Conservation (phyloP, 495 filamentous ascomycete genomes). For the Cryomyces antarcticus region DNA sequence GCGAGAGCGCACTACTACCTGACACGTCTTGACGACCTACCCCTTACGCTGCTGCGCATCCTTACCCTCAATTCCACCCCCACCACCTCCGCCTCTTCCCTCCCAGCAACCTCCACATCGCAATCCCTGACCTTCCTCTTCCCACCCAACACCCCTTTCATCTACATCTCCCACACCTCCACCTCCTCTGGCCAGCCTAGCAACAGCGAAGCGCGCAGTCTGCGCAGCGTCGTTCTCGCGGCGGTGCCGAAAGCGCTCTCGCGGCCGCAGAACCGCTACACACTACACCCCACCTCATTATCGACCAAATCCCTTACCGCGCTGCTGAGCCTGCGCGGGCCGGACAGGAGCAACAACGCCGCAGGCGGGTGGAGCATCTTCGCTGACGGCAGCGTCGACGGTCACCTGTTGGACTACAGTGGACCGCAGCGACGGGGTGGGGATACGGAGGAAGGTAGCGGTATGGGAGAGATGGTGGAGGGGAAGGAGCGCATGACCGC, state of each 20-base stretch:
- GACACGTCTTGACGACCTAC: slow-evolving; percentile 36
- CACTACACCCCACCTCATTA: slow-evolving; percentile 41
- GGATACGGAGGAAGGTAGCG: slow-evolving; percentile 5
- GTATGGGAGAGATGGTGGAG: not conserved
- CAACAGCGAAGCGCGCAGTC: slow-evolving; percentile 34
- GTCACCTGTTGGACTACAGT: slow-evolving; percentile 19
- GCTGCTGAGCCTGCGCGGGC: slow-evolving; percentile 42
- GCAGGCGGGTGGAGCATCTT: slow-evolving; percentile 66
- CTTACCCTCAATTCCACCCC: slow-evolving; percentile 26
- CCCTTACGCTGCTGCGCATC: slow-evolving; percentile 52
- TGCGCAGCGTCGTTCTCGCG: slow-evolving; percentile 48
- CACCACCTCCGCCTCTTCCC: slow-evolving; percentile 13
- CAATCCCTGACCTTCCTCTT: slow-evolving; percentile 58
- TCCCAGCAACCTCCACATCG: slow-evolving; percentile 23
- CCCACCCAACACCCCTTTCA: slow-evolving; percentile 51
- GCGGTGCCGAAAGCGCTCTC: slow-evolving; percentile 64
- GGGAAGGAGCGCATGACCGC: too few species aligned
- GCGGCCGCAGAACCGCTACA: slow-evolving; percentile 43
- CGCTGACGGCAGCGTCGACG: slow-evolving; percentile 36
- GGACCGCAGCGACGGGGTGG: slow-evolving; percentile 14
- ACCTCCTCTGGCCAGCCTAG: slow-evolving; percentile 21
- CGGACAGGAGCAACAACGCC: slow-evolving; percentile 42
- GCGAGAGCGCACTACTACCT: slow-evolving; percentile 67
- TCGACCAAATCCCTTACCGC: slow-evolving; percentile 46
- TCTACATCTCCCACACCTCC: slow-evolving; percentile 44